These are phyloP conservation scores for Cyberlindnera saturnus DNA, from an alignment of 805 yeast species.

Conservation along the genomic window DNA sequence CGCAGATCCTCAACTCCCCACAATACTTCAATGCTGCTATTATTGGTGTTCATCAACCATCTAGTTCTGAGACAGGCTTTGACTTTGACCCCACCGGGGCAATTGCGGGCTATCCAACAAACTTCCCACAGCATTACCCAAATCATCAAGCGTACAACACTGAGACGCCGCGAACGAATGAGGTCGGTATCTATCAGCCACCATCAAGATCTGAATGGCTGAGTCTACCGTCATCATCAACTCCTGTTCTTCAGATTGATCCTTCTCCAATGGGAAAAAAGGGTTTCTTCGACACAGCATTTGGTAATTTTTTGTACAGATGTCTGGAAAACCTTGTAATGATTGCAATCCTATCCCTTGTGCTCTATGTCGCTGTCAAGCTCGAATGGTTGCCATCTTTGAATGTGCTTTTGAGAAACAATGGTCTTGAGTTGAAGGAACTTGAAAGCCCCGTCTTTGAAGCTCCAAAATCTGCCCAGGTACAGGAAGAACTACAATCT, in stretches of 20 bases:
- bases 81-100: slow-evolving; percentile 9
- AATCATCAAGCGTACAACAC: slow-evolving; percentile 7
- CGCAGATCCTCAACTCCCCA: slow-evolving; percentile 31
- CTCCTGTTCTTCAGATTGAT: slow-evolving; percentile 21
- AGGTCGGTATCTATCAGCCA: slow-evolving; percentile 8
- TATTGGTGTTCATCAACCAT: slow-evolving; percentile 42
- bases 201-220: slow-evolving; percentile 15
- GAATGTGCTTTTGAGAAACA: slow-evolving; percentile 24
- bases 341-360: slow-evolving; percentile 23
- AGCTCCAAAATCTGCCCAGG: not conserved
- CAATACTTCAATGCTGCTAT: slow-evolving; percentile 37
- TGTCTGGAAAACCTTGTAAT: slow-evolving; percentile 35
- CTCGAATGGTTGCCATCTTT: slow-evolving; percentile 29
- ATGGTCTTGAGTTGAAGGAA: slow-evolving; percentile 27
- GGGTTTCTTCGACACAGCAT: slow-evolving; percentile 16
- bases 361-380: slow-evolving; percentile 24
- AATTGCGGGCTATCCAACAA: slow-evolving; percentile 17
- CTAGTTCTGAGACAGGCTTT: slow-evolving; percentile 4
- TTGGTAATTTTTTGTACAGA: slow-evolving; percentile 28
- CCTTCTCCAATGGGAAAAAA: slow-evolving; percentile 14
- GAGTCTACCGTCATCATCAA: slow-evolving; percentile 15
- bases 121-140: slow-evolving; percentile 15
- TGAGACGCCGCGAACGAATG: slow-evolving; percentile 11
- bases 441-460: slow-evolving; percentile 2
- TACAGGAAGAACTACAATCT: not conserved